Evolutionary conservation across 2,329 filamentous ascomycete species (phyloP).

Genomic region (Ophiognomonia clavigignenti-juglandacearum): DNA sequence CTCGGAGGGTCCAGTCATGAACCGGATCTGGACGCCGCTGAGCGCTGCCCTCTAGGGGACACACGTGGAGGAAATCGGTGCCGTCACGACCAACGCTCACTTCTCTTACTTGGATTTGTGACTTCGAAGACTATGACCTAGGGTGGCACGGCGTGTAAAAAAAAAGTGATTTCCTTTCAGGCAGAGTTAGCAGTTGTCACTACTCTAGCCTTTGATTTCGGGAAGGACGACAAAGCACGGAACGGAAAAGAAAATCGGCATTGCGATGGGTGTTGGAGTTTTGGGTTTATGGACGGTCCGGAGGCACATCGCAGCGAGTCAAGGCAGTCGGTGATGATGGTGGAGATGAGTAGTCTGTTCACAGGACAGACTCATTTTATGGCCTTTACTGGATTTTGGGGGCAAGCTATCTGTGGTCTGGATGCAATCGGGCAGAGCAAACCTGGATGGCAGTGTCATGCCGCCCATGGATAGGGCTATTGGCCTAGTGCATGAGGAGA

Average conservation of each 20-base stretch:
- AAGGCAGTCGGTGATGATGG: background rate
- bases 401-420: too few species aligned
- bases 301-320: too few species aligned
- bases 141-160: conserved; percentile 6
- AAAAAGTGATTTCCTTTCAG: conserved; percentile 6
- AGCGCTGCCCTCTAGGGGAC: background rate
- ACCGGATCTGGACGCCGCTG: conserved; percentile 40
- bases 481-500: too few species aligned
- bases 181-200: conserved; percentile 3
- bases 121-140: background rate
- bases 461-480: too few species aligned
- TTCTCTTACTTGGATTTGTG: conserved; percentile 1
- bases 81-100: background rate
- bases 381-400: background rate
- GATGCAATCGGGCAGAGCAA: too few species aligned
- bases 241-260: conserved; percentile 14
- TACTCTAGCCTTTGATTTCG: conserved; percentile 11
- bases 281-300: conserved; percentile 2
- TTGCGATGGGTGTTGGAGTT: conserved; percentile 18
- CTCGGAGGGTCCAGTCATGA: conserved; percentile 36
- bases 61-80: background rate
- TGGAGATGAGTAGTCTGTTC: background rate
- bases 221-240: conserved; percentile 8
- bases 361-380: background rate
- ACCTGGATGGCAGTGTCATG: too few species aligned